A percentile compares a stretch with the other conserved stretches of the same genome.
phyloP scores from a whole-genome alignment of 176 grass and related monocot species.

The Zea luxurians region DNA sequence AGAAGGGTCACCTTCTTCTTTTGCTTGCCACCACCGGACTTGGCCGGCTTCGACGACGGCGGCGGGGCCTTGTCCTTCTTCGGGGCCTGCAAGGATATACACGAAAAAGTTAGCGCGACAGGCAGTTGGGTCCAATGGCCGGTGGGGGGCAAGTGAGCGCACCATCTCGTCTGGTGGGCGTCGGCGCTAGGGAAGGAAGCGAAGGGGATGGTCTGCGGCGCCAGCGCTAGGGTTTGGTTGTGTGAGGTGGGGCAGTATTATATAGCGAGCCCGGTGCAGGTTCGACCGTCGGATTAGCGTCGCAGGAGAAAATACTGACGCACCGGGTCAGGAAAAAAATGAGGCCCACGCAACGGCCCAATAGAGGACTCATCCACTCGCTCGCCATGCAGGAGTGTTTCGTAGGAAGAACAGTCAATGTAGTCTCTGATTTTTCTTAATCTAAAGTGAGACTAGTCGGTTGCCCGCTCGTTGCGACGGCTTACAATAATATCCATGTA shows the following conservation, averaged over 20 bases:
- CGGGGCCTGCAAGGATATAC: slow-evolving; percentile 38
- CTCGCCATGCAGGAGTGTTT: no score
- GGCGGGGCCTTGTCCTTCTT: slow-evolving; percentile 67
- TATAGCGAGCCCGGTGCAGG: not conserved
- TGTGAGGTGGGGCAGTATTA: not conserved
- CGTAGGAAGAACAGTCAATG: no score
- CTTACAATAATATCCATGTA: no score
- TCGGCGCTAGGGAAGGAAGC: no score
- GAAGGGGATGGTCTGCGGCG: slow-evolving; percentile 8
- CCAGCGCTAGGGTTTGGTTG: slow-evolving; percentile 6
- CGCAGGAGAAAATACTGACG: no score
- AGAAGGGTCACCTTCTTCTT: slow-evolving; percentile 56
- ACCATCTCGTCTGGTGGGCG: slow-evolving; percentile 25
- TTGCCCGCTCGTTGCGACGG: no score
- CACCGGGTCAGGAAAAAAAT: no score
- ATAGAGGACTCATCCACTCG: no score
- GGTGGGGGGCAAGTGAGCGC: not conserved
- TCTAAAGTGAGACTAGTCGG: no score
- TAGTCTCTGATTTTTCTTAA: no score
- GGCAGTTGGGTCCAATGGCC: not conserved
- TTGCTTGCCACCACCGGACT: slow-evolving; percentile 58
- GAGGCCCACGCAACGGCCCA: not conserved
- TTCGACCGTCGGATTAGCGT: not conserved
- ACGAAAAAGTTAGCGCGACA: not conserved
- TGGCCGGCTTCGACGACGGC: slow-evolving; percentile 66